phyloP scores from a whole-genome alignment of 805 yeast genomes.

The Wickerhamomyces alni region DNA sequence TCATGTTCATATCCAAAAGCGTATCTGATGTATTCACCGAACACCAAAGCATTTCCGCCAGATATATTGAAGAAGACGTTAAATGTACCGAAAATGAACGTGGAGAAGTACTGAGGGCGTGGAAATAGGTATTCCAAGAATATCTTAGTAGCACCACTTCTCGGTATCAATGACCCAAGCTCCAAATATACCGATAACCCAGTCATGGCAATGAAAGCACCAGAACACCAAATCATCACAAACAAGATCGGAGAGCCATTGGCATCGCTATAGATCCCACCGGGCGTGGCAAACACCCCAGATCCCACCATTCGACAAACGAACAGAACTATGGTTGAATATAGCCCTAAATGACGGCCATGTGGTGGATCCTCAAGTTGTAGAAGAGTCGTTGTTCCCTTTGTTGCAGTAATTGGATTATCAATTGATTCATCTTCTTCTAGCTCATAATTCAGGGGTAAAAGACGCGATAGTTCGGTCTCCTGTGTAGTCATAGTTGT shows the following conservation, averaged over 20 bases:
- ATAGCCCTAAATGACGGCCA: slow-evolving; percentile 65
- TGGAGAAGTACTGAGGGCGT: slow-evolving; percentile 47
- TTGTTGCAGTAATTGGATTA: slow-evolving; percentile 2
- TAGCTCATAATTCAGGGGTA: slow-evolving; percentile 3
- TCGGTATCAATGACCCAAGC: slow-evolving; percentile 59
- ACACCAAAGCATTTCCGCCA: slow-evolving; percentile 46
- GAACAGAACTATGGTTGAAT: slow-evolving; percentile 54
- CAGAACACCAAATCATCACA: slow-evolving; percentile 53
- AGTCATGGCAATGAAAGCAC: slow-evolving; percentile 53
- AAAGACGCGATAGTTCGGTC: neutral
- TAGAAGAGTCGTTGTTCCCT: slow-evolving; percentile 4
- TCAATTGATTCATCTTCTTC: slow-evolving; percentile 12
- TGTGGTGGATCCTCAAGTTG: slow-evolving; percentile 37
- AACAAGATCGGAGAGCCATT: slow-evolving; percentile 62
- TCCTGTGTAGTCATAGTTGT: no score
- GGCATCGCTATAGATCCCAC: slow-evolving; percentile 35
- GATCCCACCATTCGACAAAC: slow-evolving; percentile 67
- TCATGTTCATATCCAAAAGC: slow-evolving; percentile 34
- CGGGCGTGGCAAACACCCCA: slow-evolving; percentile 67
- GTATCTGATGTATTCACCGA: slow-evolving; percentile 50
- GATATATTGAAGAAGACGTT: slow-evolving; percentile 50
- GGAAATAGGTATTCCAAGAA: slow-evolving; percentile 60
- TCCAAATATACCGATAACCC: slow-evolving; percentile 63
- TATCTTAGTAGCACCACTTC: slow-evolving; percentile 68
- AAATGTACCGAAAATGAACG: slow-evolving; percentile 34